Base-by-base conservation (phyloP, 176 grass and related monocot genomes). In the Bromus sterilis region DNA sequence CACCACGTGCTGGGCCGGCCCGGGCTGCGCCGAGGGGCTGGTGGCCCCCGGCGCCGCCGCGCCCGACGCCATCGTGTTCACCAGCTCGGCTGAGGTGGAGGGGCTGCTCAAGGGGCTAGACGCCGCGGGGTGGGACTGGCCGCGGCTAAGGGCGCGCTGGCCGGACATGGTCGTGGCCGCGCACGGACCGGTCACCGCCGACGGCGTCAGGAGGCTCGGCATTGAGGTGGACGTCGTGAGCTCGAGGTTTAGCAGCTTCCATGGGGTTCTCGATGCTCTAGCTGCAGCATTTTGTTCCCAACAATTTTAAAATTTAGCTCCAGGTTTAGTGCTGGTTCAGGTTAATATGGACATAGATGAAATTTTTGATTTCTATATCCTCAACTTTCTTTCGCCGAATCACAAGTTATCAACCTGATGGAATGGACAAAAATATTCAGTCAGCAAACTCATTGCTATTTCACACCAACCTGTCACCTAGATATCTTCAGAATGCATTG, bases 1-100 rank as follows among this genome's bases (percentile, higher is more conserved):
- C 53, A 74, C 84, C 78, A 98, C 92, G 14, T 57, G 78, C 30
- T 94, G 92, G 95, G 65, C 69, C 12, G 95, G 95, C 2, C 88
- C 92, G 20, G 46, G 75, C 55, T 94, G 92, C 77, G 74, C 51
- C 39, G 80, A 79, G 11, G 5, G 4, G 21, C 48, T 98, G 40
- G 71, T 94, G 46, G 78, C 35, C 24, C 36, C 72, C 23, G 82
- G 49, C 55, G 87, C 67, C 15, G 48, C 76, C 13, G 32, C 72
- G 66, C 61, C 66, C 46, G 92, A 98, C 74, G 95, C 92, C 53
- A 63, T 94, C 64, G 77, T 98, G 70, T 98, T 98, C 92, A 98
- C 95, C 11, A 91, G 89, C 89, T 87, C 88, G 41, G 86, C 90
- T 0, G 95, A 98, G 90, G 95, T 93, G 35, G 92, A 98, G 81